Evolutionary conservation across 306 rosid species (phyloP), one percentile per base, ranked within the genome.

Genomic region (Vigna trinervia): DNA sequence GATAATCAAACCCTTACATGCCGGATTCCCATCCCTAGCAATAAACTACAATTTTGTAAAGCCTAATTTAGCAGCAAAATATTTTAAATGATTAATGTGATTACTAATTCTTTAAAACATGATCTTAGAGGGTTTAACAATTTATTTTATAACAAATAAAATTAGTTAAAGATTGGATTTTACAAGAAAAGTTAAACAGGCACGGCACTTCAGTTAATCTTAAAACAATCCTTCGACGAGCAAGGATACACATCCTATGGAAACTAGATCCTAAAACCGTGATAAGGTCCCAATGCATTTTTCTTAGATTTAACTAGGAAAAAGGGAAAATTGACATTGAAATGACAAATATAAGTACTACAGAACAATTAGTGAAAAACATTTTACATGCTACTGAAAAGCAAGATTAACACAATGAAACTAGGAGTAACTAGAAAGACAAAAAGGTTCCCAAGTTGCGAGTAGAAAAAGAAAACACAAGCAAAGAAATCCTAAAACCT

Each of bases 401-500:
- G 50, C 14, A 45, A 12, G 50, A 45, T n/a, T 46, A 30, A 71
- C 78, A 51, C 59, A 65, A 12, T 32, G 12, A 15, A 60, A 38
- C 50, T 0, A 7, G 47, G 38, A 81, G 75, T 38, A 45, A 66
- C 47, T 60, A 6, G 39, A 6, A 58, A 54, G n/a, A 10, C 48
- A 9, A 58, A 54, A 36, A 50, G 41, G 30, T 48, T 71, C 66
- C 56, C 11, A 54, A 61, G 57, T 7, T 57, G 76, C 59, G 38
- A 26, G 56, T 45, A 63, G n/a, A 51, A 72, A 53, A 4, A 66
- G 17, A 8, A 15, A 56, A 10, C 19, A 54, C 9, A 38, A 19
- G 46, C 76, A 74, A 68, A 69, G 15, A 61, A 76, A 28, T 12
- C 17, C 36, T 19, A 54, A 54, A 64, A 19, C 52, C 20, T 51